Percentiles rank a stretch among this genome's conserved stretches.
phyloP scores from a whole-genome alignment of 306 rosid species.

The Castanea crenata region DNA sequence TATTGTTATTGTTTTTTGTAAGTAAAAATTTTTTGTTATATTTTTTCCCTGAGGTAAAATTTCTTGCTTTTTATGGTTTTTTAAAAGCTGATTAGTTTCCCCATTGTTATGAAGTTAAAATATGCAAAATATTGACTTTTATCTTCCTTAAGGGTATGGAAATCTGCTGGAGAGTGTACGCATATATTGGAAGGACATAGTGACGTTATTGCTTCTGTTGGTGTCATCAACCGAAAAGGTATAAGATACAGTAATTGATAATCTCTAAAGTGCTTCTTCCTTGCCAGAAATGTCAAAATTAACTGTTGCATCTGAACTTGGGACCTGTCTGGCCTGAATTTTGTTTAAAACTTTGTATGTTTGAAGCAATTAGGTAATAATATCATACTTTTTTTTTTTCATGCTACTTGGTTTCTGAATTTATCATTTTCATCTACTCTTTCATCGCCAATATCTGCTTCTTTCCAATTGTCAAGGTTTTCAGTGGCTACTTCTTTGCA shows the following conservation, averaged over 20 bases:
- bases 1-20: conserved; percentile 3
- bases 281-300: neutral
- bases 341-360: neutral
- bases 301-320: neutral
- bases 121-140: neutral
- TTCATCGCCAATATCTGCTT: neutral
- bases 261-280: neutral
- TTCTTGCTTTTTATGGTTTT: neutral
- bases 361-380: neutral
- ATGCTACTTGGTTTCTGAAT: neutral
- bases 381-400: neutral
- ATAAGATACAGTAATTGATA: neutral
- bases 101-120: conserved; percentile 5
- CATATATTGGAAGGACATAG: conserved; percentile 83
- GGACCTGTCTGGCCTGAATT: neutral
- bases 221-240: conserved; percentile 65
- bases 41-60: neutral
- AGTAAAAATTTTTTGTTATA: neutral
- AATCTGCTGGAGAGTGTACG: conserved; percentile 65
- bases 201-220: conserved; percentile 66
- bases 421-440: no score
- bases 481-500: neutral
- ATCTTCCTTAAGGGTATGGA: conserved; percentile 65
- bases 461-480: neutral
- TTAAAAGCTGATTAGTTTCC: conserved; percentile 15